Evolutionary conservation across 192 early-diverging fungal genomes (phyloP), one percentile per base, ranked within the genome.

Genomic region (Hyaloraphidium curvatum): DNA sequence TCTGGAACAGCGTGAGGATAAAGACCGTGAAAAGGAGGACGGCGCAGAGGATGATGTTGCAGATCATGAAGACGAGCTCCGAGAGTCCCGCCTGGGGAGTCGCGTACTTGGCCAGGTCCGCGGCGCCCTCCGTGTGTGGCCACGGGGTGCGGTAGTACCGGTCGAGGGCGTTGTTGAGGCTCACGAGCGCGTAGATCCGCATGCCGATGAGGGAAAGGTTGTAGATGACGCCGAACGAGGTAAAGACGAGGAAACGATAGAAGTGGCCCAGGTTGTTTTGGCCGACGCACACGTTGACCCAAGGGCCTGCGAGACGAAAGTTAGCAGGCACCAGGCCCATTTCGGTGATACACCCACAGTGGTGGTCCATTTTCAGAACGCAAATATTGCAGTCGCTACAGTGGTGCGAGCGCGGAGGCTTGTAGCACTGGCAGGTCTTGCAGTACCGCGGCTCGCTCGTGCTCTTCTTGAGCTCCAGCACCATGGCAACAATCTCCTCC

Each of bases 231-330:
- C 78, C 59, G 37, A 82, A 54, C 17, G 40, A 62, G 73, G 3
- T 81, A 33, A 73, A 85, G 33, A 65, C 68, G 37, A 87, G 65
- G 67, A 97, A 85, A 1, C 91, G 82, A 21, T 87, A 30, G 62
- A 83, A 83, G 61, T 94, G 77, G 14, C 67, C 59, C 55, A 77
- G 71, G 69, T 88, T 80, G 52, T 57, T 65, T 67, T 83, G 67
- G 40, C 84, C 82, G 51, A 96, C 68, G 62, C 88, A 91, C 64
- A 89, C 80, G 66, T 80, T 73, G 57, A 90, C 78, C 87, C 89
- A 97, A 3, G 89, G 91, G 50, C 69, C 64, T 73, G 56, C 21
- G 25, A 16, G 23, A 40, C 40, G 27, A 30, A 13, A 37, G n/a
- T 16, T 51, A 33, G 43, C 33, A 37, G 7, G 33, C 33, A n/a